These are phyloP conservation scores for Linnemannia elongata DNA, from an alignment of 192 early-diverging fungal genomes.

Conservation along the genomic window DNA sequence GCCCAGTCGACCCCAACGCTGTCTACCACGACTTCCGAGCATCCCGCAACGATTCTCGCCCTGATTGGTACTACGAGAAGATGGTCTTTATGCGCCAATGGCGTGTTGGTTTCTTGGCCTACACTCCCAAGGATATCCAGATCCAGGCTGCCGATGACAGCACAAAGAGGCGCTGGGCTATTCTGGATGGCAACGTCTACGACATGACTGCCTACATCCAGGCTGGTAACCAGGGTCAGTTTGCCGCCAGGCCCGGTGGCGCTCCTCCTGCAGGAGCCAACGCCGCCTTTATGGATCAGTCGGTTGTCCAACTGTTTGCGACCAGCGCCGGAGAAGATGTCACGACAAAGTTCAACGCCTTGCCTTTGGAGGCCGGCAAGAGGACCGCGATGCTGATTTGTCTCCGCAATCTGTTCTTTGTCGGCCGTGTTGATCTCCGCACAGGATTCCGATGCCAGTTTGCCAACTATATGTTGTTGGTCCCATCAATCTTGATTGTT, in stretches of 20 bases:
- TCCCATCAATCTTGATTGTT: slow-evolving; percentile 85
- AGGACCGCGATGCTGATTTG: slow-evolving; percentile 75
- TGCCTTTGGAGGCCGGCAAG: slow-evolving; percentile 62
- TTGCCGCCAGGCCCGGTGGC: slow-evolving; percentile 49
- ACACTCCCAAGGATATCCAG: slow-evolving; percentile 68
- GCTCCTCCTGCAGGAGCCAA: slow-evolving; percentile 58
- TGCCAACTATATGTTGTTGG: slow-evolving; percentile 88
- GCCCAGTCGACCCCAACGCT: slow-evolving; percentile 68
- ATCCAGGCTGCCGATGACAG: slow-evolving; percentile 68
- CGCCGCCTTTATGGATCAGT: slow-evolving; percentile 70
- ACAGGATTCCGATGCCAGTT: slow-evolving; percentile 83
- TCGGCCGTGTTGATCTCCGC: slow-evolving; percentile 88
- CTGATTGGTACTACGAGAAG: slow-evolving; percentile 79
- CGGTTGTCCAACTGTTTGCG: slow-evolving; percentile 74
- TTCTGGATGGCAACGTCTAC: slow-evolving; percentile 79
- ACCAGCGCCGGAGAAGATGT: slow-evolving; percentile 76
- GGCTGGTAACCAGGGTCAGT: slow-evolving; percentile 60
- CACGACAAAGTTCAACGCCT: slow-evolving; percentile 67
- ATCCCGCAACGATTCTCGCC: slow-evolving; percentile 69
- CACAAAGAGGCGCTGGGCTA: slow-evolving; percentile 70
- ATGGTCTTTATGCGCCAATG: slow-evolving; percentile 71
- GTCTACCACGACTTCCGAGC: slow-evolving; percentile 81
- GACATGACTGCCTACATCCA: slow-evolving; percentile 80
- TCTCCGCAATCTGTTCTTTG: slow-evolving; percentile 87
- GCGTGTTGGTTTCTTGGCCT: slow-evolving; percentile 77